Evolutionary conservation across 108 stramenopile genomes (phyloP).

Genomic region (Skeletonema potamos): DNA sequence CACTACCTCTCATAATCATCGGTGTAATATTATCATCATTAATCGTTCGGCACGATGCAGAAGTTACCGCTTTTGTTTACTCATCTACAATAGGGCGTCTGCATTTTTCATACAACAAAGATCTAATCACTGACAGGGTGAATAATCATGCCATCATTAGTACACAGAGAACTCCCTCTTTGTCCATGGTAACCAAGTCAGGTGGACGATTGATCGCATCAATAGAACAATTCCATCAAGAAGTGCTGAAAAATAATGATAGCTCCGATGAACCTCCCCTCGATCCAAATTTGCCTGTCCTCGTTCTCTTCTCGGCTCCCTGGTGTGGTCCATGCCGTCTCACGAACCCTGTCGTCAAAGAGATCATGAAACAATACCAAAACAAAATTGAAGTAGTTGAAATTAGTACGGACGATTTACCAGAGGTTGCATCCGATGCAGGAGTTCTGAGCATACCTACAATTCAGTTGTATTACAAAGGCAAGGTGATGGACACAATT

Average conservation of each 20-base stretch:
- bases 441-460: conserved; percentile 86
- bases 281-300: conserved; percentile 39
- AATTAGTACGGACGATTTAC: conserved; percentile 83
- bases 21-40: not conserved
- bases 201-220: conserved; percentile 68
- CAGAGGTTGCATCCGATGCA: conserved; percentile 68
- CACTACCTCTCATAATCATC: not conserved
- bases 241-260: conserved; percentile 43
- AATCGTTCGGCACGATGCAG: not conserved
- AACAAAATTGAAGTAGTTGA: conserved; percentile 65
- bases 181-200: conserved; percentile 67
- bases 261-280: not conserved
- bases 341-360: conserved; percentile 75
- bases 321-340: conserved; percentile 88
- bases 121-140: not conserved
- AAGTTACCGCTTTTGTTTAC: not conserved
- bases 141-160: not conserved
- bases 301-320: conserved; percentile 81
- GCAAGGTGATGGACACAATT: conserved; percentile 71
- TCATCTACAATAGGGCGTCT: not conserved
- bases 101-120: not conserved
- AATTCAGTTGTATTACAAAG: conserved; percentile 72
- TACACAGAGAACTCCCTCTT: not conserved
- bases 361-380: conserved; percentile 72
- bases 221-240: conserved; percentile 56